Conservation (phyloP, 78 protist species). For the Dictyostelium purpureum region DNA sequence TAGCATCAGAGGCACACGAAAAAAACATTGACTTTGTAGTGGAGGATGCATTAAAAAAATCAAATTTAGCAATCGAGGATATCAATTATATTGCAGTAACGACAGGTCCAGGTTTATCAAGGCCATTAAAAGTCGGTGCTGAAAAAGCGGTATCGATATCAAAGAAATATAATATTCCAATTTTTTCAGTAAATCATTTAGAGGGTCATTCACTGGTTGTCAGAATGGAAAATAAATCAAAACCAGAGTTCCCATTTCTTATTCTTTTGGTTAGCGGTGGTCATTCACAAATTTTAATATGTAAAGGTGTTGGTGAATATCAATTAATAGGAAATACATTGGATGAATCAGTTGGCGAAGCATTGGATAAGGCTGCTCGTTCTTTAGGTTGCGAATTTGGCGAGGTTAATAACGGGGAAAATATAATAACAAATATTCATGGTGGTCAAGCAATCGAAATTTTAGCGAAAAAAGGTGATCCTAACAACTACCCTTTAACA, state of each 20-base stretch:
- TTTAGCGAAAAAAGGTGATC: constrained; percentile 32
- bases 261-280: constrained; percentile 85
- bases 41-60: constrained; percentile 13
- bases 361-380: constrained; percentile 85
- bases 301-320: constrained; percentile 73
- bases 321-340: constrained; percentile 80
- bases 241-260: constrained; percentile 80
- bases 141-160: constrained; percentile 20
- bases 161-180: not conserved
- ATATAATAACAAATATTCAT: constrained; percentile 12
- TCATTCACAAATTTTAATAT: constrained; percentile 82
- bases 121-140: constrained; percentile 77
- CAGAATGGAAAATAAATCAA: constrained; percentile 15
- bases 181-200: constrained; percentile 83
- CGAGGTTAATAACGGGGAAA: constrained; percentile 32
- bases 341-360: constrained; percentile 93
- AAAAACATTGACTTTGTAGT: constrained; percentile 15
- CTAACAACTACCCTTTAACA: not conserved
- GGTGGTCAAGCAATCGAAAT: constrained; percentile 82
- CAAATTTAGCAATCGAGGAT: not conserved
- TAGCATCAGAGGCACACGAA: constrained; percentile 65
- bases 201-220: constrained; percentile 82
- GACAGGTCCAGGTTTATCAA: constrained; percentile 83
- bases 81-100: constrained; percentile 87
- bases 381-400: constrained; percentile 38